Evolutionary conservation across 2,329 filamentous ascomycete species (phyloP).

Genomic region (Pleomassaria siparia): DNA sequence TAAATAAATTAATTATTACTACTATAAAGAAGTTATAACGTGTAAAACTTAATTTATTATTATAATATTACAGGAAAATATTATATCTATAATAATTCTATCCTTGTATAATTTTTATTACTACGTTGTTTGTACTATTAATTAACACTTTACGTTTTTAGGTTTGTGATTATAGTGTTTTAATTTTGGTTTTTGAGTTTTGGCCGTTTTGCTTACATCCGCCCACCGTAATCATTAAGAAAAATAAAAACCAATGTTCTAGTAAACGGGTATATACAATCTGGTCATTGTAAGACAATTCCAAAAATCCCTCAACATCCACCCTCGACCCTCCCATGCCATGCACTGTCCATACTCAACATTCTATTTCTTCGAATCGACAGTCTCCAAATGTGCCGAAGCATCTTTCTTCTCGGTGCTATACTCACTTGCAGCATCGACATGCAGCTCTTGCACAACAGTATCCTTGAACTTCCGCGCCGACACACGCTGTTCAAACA

Average conservation of each 20-base stretch:
- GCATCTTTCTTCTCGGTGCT: slow-evolving; percentile 8
- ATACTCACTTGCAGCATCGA: slow-evolving; percentile 15
- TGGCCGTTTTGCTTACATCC: not conserved
- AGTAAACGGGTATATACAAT: not conserved
- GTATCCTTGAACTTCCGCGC: slow-evolving; percentile 36
- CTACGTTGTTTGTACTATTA: too few relatives aligned
- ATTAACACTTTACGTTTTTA: too few relatives aligned
- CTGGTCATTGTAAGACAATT: not conserved
- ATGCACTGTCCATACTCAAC: not conserved
- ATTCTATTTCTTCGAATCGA: slow-evolving; percentile 1
- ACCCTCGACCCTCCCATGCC: not conserved
- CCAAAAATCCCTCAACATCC: not conserved
- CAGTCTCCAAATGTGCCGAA: slow-evolving; percentile 10
- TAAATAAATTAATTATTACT: too few relatives aligned
- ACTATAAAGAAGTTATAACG: too few relatives aligned
- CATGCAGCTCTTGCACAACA: slow-evolving; percentile 24
- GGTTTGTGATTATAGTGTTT: too few relatives aligned
- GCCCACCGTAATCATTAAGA: not conserved
- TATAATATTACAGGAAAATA: too few relatives aligned
- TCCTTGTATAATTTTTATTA: too few relatives aligned
- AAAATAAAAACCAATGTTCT: too few relatives aligned
- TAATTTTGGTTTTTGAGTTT: not conserved
- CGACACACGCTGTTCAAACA: slow-evolving; percentile 62
- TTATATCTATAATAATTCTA: too few relatives aligned
- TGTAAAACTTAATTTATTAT: too few relatives aligned